Conservation (phyloP, 805 yeast species). For the Wickerhamomyces chambardii region DNA sequence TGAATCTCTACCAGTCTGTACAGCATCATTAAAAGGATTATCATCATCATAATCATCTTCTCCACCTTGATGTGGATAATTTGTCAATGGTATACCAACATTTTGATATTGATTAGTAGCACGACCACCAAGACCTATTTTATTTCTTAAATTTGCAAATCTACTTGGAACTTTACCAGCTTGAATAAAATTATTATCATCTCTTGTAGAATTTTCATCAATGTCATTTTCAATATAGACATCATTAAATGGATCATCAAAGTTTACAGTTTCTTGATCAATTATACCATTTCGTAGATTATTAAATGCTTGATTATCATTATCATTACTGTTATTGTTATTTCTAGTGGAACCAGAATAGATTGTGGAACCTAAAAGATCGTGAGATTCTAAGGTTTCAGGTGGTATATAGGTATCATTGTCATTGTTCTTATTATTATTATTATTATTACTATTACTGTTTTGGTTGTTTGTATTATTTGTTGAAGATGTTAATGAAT, state of each 20-base stretch:
- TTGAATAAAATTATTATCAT: no score
- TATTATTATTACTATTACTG: no score
- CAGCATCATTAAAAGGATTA: conserved; percentile 17
- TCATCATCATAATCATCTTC: conserved; percentile 3
- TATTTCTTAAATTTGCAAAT: conserved; percentile 12
- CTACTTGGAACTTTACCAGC: conserved; percentile 3
- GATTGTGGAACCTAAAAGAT: conserved; percentile 6
- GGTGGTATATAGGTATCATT: no score
- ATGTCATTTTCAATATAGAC: conserved; percentile 27
- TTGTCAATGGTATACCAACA: conserved; percentile 16
- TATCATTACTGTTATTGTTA: no score
- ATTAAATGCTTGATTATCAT: conserved; percentile 8
- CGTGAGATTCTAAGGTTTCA: background rate
- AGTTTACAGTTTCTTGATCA: conserved; percentile 24
- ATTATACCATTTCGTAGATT: conserved; percentile 17
- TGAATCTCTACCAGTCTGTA: conserved; percentile 8
- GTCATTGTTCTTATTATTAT: no score
- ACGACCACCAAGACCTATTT: conserved; percentile 9
- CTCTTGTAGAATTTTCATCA: conserved; percentile 14
- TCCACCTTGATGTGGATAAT: conserved; percentile 7
- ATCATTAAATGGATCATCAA: conserved; percentile 22
- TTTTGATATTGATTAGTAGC: conserved; percentile 15
- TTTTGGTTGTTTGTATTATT: no score
- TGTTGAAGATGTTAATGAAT: no score
- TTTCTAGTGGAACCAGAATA: conserved; percentile 5